Evolutionary conservation across 73 alveolate genomes (phyloP).

Genomic region (Paramecium biaurelia): DNA sequence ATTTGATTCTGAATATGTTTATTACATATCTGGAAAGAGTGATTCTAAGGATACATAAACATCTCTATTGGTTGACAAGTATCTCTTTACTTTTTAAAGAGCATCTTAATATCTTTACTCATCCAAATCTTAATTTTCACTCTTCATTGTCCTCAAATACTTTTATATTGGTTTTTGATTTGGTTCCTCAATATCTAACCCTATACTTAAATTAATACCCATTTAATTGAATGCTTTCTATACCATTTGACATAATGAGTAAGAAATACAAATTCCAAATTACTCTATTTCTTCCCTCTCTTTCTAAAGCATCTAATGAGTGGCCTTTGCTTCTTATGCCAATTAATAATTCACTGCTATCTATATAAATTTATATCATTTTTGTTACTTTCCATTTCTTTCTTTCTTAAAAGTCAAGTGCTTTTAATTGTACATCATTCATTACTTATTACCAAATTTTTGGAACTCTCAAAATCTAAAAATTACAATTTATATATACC

Average conservation of each 20-base stretch:
- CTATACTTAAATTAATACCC: not conserved
- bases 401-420: not conserved
- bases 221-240: not conserved
- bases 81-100: not conserved
- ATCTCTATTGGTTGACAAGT: not conserved
- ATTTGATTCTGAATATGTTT: not conserved
- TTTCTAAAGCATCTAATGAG: not conserved
- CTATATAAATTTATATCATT: not conserved
- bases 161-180: not conserved
- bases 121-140: not conserved
- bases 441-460: not conserved
- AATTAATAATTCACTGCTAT: not conserved
- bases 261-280: not conserved
- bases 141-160: not conserved
- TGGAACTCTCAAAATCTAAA: not conserved
- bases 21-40: not conserved
- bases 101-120: not conserved
- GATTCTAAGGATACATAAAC: not conserved
- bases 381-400: constrained; percentile 28
- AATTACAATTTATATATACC: not conserved
- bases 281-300: not conserved
- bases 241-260: not conserved
- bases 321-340: not conserved
- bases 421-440: not conserved
- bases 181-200: not conserved